Conservation (phyloP, 345 rosid genomes). For the Odontarrhena argentea region DNA sequence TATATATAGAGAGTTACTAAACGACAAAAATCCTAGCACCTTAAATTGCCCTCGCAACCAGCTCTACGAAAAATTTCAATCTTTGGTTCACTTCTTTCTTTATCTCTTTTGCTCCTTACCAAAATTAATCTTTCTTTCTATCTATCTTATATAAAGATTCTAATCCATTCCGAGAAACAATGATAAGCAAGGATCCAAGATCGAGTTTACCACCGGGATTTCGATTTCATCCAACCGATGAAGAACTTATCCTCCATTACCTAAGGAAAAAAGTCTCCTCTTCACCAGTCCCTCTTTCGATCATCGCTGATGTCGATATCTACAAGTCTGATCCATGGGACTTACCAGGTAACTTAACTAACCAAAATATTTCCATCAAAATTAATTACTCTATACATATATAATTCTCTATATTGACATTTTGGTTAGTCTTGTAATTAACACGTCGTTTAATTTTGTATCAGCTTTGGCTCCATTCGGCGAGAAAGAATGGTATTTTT, state of each 20-base stretch:
- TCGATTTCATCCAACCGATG: slow-evolving; percentile 97
- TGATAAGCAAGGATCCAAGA: slow-evolving; percentile 67
- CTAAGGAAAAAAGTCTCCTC: slow-evolving; percentile 67
- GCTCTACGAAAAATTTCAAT: slow-evolving; percentile 72
- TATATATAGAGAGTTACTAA: slow-evolving; percentile 8
- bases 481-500: slow-evolving; percentile 99
- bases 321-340: slow-evolving; percentile 98
- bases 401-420: background rate
- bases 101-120: slow-evolving; percentile 1
- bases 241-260: slow-evolving; percentile 95
- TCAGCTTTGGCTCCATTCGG: slow-evolving; percentile 78
- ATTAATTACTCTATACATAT: background rate
- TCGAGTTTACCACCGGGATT: slow-evolving; percentile 90
- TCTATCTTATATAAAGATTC: background rate
- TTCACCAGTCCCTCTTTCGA: slow-evolving; percentile 65
- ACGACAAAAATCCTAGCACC: slow-evolving; percentile 66
- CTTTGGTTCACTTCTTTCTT: slow-evolving; percentile 34
- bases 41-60: slow-evolving; percentile 59
- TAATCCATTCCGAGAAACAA: background rate
- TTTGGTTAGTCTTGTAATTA: background rate
- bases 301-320: slow-evolving; percentile 92
- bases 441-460: slow-evolving; percentile 14
- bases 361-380: background rate
- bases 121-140: background rate
- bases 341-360: slow-evolving; percentile 58